phyloP scores from a whole-genome alignment of 176 grass and related monocot genomes.

The Oryza officinalis region DNA sequence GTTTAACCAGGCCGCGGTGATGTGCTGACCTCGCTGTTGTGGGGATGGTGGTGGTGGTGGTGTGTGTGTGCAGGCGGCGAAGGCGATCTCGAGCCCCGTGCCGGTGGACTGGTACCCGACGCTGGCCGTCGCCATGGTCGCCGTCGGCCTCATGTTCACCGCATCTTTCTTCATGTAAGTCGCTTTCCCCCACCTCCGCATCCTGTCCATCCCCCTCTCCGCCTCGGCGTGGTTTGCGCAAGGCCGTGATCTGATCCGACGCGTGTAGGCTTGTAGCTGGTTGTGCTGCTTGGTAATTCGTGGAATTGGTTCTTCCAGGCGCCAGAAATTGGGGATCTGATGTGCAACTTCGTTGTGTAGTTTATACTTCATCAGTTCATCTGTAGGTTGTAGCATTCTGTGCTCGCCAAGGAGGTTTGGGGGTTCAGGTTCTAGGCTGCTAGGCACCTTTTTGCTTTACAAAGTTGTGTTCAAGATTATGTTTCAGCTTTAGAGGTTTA shows the following conservation, averaged over 20 bases:
- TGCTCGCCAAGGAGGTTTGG: neutral
- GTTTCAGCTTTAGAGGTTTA: neutral
- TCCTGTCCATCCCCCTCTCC: neutral
- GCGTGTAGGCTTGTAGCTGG: neutral
- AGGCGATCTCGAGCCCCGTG: slow-evolving; percentile 86
- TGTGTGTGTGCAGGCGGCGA: slow-evolving; percentile 55
- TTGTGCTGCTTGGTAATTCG: neutral
- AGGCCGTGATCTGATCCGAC: neutral
- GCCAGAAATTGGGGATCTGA: neutral
- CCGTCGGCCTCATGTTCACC: slow-evolving; percentile 74
- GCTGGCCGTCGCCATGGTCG: slow-evolving; percentile 67
- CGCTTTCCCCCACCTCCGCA: neutral
- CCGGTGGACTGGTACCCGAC: slow-evolving; percentile 82
- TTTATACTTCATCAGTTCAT: neutral
- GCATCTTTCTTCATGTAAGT: slow-evolving; percentile 96
- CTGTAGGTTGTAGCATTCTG: neutral
- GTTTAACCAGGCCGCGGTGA: neutral
- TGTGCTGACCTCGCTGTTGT: neutral
- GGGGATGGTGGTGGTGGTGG: neutral
- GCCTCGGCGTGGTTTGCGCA: neutral
- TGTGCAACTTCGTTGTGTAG: neutral
- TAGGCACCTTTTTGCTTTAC: neutral
- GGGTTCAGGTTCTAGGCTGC: neutral
- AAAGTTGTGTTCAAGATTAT: neutral
- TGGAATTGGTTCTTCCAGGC: neutral